These are phyloP conservation scores for Nothophaeocryptopus gaeumannii DNA, from an alignment of 2,329 filamentous ascomycete genomes.

Conservation along the genomic window DNA sequence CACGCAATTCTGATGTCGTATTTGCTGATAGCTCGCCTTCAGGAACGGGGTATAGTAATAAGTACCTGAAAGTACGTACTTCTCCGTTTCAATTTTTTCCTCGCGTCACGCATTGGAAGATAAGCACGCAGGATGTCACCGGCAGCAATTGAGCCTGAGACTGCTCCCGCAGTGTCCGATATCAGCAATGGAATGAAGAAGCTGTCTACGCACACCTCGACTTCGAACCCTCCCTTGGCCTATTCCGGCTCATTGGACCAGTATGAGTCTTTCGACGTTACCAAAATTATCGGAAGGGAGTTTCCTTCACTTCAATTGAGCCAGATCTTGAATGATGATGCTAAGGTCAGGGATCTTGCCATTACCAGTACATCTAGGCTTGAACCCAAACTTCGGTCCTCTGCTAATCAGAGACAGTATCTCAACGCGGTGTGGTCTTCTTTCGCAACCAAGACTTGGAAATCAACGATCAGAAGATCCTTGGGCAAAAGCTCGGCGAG, in stretches of 20 bases:
- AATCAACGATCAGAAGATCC: slow-evolving; percentile 62
- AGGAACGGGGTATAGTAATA: neutral
- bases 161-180: slow-evolving; percentile 1
- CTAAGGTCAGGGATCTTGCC: slow-evolving; percentile 40
- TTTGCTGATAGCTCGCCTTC: slow-evolving; percentile 1
- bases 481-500: slow-evolving; percentile 59
- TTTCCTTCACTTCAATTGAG: slow-evolving; percentile 40
- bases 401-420: slow-evolving; percentile 49
- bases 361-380: slow-evolving; percentile 55
- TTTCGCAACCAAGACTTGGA: slow-evolving; percentile 56
- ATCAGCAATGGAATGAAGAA: slow-evolving; percentile 9
- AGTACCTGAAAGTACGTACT: neutral
- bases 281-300: slow-evolving; percentile 52
- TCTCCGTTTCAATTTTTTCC: neutral
- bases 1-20: slow-evolving; percentile 5
- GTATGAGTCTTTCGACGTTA: slow-evolving; percentile 50
- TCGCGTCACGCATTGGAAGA: neutral
- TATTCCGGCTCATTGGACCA: slow-evolving; percentile 42
- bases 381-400: neutral
- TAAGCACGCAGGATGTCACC: slow-evolving; percentile 2
- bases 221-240: slow-evolving; percentile 20
- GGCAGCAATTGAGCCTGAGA: slow-evolving; percentile 1
- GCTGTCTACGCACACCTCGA: neutral
- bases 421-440: slow-evolving; percentile 67
- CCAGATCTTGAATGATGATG: slow-evolving; percentile 38